phyloP scores from a whole-genome alignment of 2,329 filamentous ascomycete genomes.

The Calonectria pseudoturangicola region DNA sequence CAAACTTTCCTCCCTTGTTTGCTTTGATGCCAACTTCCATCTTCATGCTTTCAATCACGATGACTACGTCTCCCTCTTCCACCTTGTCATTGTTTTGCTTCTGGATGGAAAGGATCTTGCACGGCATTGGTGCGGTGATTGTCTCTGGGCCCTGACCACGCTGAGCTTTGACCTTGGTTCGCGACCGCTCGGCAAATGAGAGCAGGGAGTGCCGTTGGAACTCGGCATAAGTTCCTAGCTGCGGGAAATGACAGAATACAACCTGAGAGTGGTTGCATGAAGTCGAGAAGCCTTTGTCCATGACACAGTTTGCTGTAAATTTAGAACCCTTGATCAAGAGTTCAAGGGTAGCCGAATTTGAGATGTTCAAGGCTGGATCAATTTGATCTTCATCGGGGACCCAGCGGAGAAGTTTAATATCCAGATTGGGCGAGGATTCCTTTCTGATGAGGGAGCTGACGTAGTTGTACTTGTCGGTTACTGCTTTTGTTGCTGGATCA shows the following conservation, averaged over 20 bases:
- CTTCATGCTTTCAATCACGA: conserved; percentile 55
- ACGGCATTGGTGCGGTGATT: conserved; percentile 52
- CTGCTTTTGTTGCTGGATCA: conserved; percentile 22
- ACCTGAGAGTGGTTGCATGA: conserved; percentile 18
- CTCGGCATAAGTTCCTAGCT: conserved; percentile 31
- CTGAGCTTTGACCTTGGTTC: conserved; percentile 18
- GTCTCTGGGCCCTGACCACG: conserved; percentile 16
- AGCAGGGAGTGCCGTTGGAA: conserved; percentile 52
- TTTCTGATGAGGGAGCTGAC: conserved; percentile 29
- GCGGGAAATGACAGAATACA: conserved; percentile 42
- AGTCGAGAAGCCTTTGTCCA: neutral
- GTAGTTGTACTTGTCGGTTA: conserved; percentile 26
- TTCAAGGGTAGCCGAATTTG: conserved; percentile 5
- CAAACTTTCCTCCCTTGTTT: conserved; percentile 37
- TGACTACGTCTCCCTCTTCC: conserved; percentile 45
- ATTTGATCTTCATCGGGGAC: neutral
- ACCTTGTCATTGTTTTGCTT: conserved; percentile 46
- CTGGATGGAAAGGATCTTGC: conserved; percentile 48
- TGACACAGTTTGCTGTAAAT: conserved; percentile 8
- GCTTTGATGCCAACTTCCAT: conserved; percentile 51
- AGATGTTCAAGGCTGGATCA: neutral
- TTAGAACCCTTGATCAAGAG: neutral
- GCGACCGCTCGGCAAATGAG: conserved; percentile 42
- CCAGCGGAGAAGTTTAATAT: conserved; percentile 14
- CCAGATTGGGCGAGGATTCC: neutral